These are phyloP conservation scores for Haplosporangium gracile DNA, from an alignment of 192 early-diverging fungal species.

Conservation along the genomic window DNA sequence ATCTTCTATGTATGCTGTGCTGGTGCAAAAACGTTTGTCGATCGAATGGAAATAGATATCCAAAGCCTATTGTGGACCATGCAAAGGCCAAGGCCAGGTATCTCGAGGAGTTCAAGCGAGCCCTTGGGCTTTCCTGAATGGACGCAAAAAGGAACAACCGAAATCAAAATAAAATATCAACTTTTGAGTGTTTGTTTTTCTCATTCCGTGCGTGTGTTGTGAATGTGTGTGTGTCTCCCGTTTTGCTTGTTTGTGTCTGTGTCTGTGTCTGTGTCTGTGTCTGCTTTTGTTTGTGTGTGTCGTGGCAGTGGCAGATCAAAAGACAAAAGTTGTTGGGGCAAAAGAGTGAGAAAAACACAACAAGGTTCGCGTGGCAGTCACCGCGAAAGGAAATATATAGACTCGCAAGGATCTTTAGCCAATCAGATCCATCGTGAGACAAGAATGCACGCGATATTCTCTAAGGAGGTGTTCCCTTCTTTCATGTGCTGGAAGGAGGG, in stretches of 20 bases:
- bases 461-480: background rate
- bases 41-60: conserved; percentile 56
- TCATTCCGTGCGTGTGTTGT: background rate
- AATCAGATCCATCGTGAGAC: background rate
- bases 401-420: background rate
- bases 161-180: background rate
- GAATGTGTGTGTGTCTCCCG: background rate
- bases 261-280: background rate
- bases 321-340: conserved; percentile 9
- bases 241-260: background rate
- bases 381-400: background rate
- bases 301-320: background rate
- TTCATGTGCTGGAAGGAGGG: too few species aligned
- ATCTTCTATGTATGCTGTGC: too few species aligned
- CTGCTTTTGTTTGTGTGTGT: background rate
- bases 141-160: background rate
- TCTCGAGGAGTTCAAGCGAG: conserved; percentile 65
- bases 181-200: background rate
- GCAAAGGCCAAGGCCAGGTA: conserved; percentile 60
- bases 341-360: conserved; percentile 13
- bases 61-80: conserved; percentile 78
- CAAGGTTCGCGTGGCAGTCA: background rate
- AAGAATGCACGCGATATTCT: conserved; percentile 3
- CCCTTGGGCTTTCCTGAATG: conserved; percentile 16
- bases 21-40: background rate